A percentile compares a stretch with the other conserved stretches of the same genome.
These are phyloP conservation scores for Aschersonia sp. DNA, from an alignment of 2,329 filamentous ascomycete species.

Conservation along the genomic window DNA sequence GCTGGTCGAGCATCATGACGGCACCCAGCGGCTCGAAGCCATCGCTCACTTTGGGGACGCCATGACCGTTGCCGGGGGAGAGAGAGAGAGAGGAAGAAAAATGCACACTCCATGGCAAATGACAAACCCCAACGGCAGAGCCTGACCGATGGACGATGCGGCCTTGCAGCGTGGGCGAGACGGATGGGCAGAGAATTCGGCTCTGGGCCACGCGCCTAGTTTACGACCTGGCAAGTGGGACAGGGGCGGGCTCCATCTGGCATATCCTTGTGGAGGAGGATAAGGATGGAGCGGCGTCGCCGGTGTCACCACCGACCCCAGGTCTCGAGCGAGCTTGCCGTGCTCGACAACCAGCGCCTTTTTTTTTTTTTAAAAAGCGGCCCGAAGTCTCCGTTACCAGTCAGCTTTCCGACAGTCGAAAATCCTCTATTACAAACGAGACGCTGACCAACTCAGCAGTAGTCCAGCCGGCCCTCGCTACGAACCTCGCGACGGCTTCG, in stretches of 20 bases:
- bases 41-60: too few relatives aligned
- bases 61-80: not conserved
- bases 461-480: too few relatives aligned
- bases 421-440: too few relatives aligned
- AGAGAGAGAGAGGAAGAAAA: not conserved
- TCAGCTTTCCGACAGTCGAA: too few relatives aligned
- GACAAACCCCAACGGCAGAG: not conserved
- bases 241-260: slow-evolving; percentile 4
- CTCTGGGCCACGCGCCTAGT: slow-evolving; percentile 1
- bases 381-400: too few relatives aligned
- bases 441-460: too few relatives aligned
- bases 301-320: slow-evolving; percentile 1
- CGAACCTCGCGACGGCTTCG: not conserved
- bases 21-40: too few relatives aligned
- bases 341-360: not conserved
- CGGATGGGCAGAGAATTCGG: slow-evolving; percentile 1
- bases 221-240: not conserved
- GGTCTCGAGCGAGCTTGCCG: not conserved
- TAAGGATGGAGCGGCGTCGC: slow-evolving; percentile 1
- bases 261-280: slow-evolving; percentile 1
- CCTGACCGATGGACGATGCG: not conserved
- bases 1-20: not conserved
- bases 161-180: not conserved
- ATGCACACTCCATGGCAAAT: too few relatives aligned
- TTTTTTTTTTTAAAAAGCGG: too few relatives aligned